Evolutionary conservation across 176 grass and related monocot genomes (phyloP), one percentile per base, ranked within the genome.

Genomic region (Phoenix roebelenii): DNA sequence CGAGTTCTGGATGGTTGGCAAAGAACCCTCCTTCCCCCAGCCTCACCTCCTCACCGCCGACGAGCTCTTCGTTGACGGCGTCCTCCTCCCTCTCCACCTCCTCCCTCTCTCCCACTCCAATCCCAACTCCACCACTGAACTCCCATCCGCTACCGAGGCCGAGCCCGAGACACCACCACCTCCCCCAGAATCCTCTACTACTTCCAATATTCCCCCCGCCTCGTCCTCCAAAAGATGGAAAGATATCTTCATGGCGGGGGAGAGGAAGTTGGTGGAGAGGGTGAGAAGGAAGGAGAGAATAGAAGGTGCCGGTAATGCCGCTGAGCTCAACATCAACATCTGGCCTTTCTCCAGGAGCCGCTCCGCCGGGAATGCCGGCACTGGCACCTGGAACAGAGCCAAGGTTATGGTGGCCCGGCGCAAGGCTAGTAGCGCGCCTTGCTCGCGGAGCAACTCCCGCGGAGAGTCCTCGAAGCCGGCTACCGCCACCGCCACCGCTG

Each of bases 291-390:
- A 70, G 28, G 67, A 70, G 58, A 51, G 57, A 5, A 52, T 57
- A 24, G 57, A 58, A 57, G 76, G 67, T 59, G 69, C 81, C 22
- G 74, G 87, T 16, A 85, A 85, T 0, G 79, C 79, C 66, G 67
- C 87, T 16, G 87, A 98, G 81, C 87, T 98, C 9, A 98, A 98
- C 74, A 98, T 98, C 66, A 88, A 92, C 55, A 82, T 98, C 1
- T 98, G 93, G 93, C 93, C 93, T 1, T 98, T 98, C 61, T 88
- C 93, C 30, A 25, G 93, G 63, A 98, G 93, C 78, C 87, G 93
- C 25, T 98, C 93, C 10, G 93, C 93, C 5, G 92, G 92, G 5
- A 84, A 89, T 49, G 58, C 50, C 0, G 69, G 52, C 29, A 22
- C 26, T 1, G 65, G 51, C 1, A 65, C 78, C 35, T 81, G 65